phyloP scores from a whole-genome alignment of 768 basidiomycete species.

The Mycena galopus region DNA sequence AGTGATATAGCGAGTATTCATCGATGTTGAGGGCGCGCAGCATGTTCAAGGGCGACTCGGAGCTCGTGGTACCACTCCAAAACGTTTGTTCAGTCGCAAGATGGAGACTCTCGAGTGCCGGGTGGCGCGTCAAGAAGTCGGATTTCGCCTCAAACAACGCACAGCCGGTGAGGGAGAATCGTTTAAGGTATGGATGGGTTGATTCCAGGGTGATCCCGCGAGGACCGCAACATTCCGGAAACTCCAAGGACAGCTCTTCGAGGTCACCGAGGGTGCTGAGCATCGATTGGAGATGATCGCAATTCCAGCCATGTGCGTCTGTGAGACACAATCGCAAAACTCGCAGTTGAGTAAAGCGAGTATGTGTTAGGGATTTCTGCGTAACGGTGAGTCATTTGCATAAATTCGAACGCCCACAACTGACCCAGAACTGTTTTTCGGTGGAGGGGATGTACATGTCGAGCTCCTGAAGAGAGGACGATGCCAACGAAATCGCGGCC shows the following conservation, averaged over 20 bases:
- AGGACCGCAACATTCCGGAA: neutral
- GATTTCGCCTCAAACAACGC: neutral
- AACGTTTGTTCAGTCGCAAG: neutral
- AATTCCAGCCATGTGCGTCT: neutral
- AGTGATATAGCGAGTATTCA: neutral
- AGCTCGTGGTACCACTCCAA: too few species aligned
- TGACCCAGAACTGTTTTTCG: neutral
- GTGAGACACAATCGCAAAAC: neutral
- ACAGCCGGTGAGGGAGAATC: neutral
- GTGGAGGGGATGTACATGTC: neutral
- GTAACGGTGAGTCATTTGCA: neutral
- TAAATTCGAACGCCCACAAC: neutral
- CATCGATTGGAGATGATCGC: neutral
- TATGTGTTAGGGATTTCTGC: neutral
- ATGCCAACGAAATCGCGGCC: neutral
- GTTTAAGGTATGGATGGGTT: neutral
- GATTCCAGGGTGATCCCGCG: neutral
- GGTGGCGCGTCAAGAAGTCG: slow-evolving; percentile 3
- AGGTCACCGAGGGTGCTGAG: neutral
- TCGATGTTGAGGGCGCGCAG: neutral
- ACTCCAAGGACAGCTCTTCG: slow-evolving; percentile 2
- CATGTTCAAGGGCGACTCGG: too few species aligned
- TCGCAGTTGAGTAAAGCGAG: neutral
- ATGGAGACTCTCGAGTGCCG: neutral
- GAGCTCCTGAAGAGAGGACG: neutral